Conservation (phyloP, 2,329 filamentous ascomycete genomes). For the Fusarium nurragi region DNA sequence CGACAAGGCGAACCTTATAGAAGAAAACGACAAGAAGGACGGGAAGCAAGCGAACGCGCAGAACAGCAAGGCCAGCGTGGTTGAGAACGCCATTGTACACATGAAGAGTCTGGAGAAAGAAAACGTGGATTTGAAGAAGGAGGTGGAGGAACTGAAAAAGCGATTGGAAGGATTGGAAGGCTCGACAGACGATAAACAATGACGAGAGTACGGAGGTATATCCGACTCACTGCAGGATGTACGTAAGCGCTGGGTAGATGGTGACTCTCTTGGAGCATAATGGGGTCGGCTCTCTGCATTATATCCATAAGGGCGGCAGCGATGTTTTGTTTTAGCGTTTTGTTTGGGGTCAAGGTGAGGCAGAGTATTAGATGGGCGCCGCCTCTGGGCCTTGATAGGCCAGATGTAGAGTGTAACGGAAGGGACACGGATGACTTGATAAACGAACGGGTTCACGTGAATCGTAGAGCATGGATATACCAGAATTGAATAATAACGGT, state of each 20-base stretch:
- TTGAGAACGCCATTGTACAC: conserved; percentile 96
- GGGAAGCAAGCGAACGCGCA: conserved; percentile 63
- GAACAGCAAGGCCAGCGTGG: conserved; percentile 94
- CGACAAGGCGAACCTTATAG: conserved; percentile 52
- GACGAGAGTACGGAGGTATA: conserved; percentile 8
- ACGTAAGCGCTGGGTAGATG: not conserved
- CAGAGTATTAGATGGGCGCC: conserved; percentile 30
- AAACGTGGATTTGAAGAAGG: conserved; percentile 72
- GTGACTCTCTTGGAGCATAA: conserved; percentile 10
- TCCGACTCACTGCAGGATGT: not conserved
- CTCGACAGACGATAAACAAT: conserved; percentile 12
- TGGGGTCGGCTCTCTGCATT: conserved; percentile 16
- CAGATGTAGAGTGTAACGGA: conserved; percentile 15
- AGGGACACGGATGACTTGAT: conserved; percentile 3
- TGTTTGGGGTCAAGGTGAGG: conserved; percentile 14
- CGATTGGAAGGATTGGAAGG: conserved; percentile 45
- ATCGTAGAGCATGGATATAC: conserved; percentile 30
- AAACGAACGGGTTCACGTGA: conserved; percentile 12
- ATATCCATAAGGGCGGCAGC: conserved; percentile 25
- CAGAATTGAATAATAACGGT: conserved; percentile 18
- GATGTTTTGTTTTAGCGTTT: conserved; percentile 29
- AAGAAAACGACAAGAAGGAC: conserved; percentile 60
- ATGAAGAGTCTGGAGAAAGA: conserved; percentile 86
- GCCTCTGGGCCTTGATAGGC: conserved; percentile 9
- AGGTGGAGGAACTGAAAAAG: conserved; percentile 54